Percentiles rank a stretch among this genome's conserved stretches.
phyloP scores from a whole-genome alignment of 129 eudicot genomes.

The Arctium lappa region DNA sequence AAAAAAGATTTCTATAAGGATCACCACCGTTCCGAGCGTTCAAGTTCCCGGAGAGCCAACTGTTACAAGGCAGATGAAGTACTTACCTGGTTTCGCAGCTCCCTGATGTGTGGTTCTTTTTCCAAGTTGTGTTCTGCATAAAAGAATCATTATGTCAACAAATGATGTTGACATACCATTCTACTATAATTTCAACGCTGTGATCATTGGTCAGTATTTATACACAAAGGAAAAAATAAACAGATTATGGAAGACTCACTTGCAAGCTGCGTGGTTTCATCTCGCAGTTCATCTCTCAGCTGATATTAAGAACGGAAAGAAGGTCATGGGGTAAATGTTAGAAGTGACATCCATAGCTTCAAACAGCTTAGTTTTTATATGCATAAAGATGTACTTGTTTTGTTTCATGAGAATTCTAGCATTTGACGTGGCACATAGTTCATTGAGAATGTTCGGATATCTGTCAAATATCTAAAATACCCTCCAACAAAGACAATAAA shows the following conservation, averaged over 20 bases:
- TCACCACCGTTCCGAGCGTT: not conserved
- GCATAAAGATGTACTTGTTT: not conserved
- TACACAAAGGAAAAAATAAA: not conserved
- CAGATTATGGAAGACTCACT: slow-evolving; percentile 29
- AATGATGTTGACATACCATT: not conserved
- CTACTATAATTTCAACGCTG: not conserved
- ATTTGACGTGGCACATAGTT: not conserved
- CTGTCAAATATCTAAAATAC: not conserved
- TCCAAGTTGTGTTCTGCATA: slow-evolving; percentile 39
- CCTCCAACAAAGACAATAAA: not conserved
- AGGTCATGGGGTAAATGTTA: not conserved
- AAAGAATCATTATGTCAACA: slow-evolving; percentile 6
- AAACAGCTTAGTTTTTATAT: slow-evolving; percentile 8
- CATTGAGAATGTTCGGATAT: not conserved
- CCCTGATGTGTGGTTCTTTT: slow-evolving; percentile 39
- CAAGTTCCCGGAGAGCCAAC: not conserved
- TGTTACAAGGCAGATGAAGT: not conserved
- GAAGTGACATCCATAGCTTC: not conserved
- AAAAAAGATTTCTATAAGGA: not conserved
- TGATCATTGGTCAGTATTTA: not conserved
- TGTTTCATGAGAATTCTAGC: not conserved
- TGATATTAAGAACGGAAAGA: slow-evolving; percentile 20
- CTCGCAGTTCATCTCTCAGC: slow-evolving; percentile 31
- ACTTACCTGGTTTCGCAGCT: slow-evolving; percentile 40
- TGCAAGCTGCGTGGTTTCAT: slow-evolving; percentile 37